phyloP scores from a whole-genome alignment of 495 filamentous ascomycete genomes.

The Bombardia bombarda region DNA sequence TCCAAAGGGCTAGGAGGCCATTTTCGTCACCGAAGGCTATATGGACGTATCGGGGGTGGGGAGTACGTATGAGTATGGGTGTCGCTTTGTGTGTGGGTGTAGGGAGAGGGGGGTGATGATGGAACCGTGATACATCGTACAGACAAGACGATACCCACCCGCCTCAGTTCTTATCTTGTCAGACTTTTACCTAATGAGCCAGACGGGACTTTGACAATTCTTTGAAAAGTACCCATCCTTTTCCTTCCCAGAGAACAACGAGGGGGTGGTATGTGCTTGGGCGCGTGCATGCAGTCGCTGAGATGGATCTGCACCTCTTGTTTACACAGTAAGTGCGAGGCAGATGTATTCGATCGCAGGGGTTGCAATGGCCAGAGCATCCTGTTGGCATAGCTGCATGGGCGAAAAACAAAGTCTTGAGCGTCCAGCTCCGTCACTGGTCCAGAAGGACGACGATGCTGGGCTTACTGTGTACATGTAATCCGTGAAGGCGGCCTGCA shows the following conservation, averaged over 20 bases:
- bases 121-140: background rate
- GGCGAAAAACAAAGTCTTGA: background rate
- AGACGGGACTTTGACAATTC: background rate
- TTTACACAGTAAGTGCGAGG: background rate
- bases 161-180: background rate
- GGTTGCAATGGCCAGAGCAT: slow-evolving; percentile 3
- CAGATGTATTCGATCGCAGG: slow-evolving; percentile 1
- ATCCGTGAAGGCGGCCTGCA: no score
- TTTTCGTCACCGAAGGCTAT: background rate
- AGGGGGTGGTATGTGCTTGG: background rate
- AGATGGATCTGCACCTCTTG: slow-evolving; percentile 6
- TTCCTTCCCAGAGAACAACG: no score
- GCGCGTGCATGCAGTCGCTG: background rate
- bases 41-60: background rate
- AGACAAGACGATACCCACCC: no score
- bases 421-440: background rate
- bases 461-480: no score
- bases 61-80: background rate
- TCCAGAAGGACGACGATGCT: background rate
- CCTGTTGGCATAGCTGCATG: background rate
- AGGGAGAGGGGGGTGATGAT: background rate
- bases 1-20: background rate
- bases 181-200: background rate
- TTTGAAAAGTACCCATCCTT: background rate
- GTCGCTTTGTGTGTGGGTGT: background rate